Conservation (phyloP, 768 basidiomycete genomes). For the Cystobasidium ongulense region DNA sequence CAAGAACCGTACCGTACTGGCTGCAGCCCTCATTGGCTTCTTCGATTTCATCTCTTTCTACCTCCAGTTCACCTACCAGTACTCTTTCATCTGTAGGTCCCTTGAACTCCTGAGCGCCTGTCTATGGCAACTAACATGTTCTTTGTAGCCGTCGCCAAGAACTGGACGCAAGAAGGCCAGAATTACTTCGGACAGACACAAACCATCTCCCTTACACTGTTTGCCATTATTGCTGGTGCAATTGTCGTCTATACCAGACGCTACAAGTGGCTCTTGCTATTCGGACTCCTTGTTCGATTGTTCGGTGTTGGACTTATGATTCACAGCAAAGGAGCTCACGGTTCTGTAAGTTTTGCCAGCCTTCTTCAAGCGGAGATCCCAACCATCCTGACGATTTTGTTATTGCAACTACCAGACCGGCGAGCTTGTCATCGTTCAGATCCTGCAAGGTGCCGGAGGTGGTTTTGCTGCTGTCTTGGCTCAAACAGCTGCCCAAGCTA, state of each 20-base stretch:
- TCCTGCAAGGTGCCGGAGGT: constrained; percentile 67
- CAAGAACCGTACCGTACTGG: constrained; percentile 55
- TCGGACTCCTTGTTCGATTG: constrained; percentile 57
- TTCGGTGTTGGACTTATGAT: constrained; percentile 64
- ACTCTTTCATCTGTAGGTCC: constrained; percentile 52
- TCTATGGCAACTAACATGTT: constrained; percentile 36
- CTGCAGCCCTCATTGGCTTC: constrained; percentile 57
- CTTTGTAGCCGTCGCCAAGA: constrained; percentile 39
- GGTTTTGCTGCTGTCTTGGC: constrained; percentile 53
- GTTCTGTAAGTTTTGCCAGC: constrained; percentile 32
- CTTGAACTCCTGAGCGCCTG: neutral
- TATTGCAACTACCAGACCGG: constrained; percentile 41
- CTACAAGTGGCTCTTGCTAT: constrained; percentile 57
- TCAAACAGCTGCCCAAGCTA: constrained; percentile 45
- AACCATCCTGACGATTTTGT: neutral
- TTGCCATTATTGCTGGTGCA: constrained; percentile 57
- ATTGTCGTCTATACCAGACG: constrained; percentile 54
- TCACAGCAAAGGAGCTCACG: constrained; percentile 58
- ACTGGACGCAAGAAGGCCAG: constrained; percentile 54
- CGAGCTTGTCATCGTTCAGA: constrained; percentile 57
- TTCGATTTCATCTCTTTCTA: constrained; percentile 55
- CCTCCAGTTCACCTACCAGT: constrained; percentile 65
- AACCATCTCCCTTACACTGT: constrained; percentile 55
- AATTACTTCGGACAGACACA: constrained; percentile 61
- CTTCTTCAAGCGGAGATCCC: neutral